Percentiles rank a stretch among this genome's conserved stretches.
Evolutionary conservation across 192 early-diverging fungal genomes (phyloP).

Genomic region (Coemansia sp.): DNA sequence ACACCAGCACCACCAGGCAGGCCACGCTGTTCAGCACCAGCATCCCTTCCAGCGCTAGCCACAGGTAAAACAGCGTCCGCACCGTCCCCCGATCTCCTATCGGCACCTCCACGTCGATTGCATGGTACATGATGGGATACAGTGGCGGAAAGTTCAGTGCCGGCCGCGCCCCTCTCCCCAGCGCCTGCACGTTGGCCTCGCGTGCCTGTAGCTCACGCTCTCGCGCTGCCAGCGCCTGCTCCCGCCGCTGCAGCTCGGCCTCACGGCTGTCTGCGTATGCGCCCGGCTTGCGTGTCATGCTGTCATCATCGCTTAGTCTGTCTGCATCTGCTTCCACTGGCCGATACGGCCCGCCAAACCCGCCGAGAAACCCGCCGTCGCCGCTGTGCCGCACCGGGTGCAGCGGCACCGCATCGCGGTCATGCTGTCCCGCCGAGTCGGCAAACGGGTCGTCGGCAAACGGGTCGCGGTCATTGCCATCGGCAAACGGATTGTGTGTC

Average conservation of each 20-base stretch:
- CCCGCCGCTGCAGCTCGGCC: slow-evolving; percentile 67
- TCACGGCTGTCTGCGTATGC: slow-evolving; percentile 55
- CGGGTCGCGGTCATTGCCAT: slow-evolving; percentile 33
- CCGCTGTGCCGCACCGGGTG: slow-evolving; percentile 38
- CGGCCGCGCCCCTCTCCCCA: slow-evolving; percentile 58
- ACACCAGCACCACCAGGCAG: slow-evolving; percentile 70
- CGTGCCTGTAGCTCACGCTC: slow-evolving; percentile 67
- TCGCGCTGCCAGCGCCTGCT: slow-evolving; percentile 72
- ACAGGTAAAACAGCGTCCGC: slow-evolving; percentile 66
- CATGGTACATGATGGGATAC: slow-evolving; percentile 78
- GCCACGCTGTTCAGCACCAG: slow-evolving; percentile 77
- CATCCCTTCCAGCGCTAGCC: slow-evolving; percentile 70
- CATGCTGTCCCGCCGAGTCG: slow-evolving; percentile 19
- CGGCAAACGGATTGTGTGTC: slow-evolving; percentile 49
- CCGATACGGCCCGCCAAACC: slow-evolving; percentile 31
- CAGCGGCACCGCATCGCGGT: slow-evolving; percentile 43
- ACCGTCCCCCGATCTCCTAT: slow-evolving; percentile 61
- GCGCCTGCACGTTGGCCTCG: slow-evolving; percentile 58
- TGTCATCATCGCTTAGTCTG: slow-evolving; percentile 7
- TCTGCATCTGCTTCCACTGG: slow-evolving; percentile 36
- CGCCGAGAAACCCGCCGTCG: slow-evolving; percentile 37
- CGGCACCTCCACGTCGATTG: slow-evolving; percentile 74
- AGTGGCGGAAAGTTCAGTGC: slow-evolving; percentile 81
- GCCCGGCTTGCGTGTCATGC: slow-evolving; percentile 6
- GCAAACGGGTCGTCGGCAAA: slow-evolving; percentile 43